Evolutionary conservation across 805 yeast genomes (phyloP), one percentile per base, ranked within the genome.

Genomic region (Candida piceae): DNA sequence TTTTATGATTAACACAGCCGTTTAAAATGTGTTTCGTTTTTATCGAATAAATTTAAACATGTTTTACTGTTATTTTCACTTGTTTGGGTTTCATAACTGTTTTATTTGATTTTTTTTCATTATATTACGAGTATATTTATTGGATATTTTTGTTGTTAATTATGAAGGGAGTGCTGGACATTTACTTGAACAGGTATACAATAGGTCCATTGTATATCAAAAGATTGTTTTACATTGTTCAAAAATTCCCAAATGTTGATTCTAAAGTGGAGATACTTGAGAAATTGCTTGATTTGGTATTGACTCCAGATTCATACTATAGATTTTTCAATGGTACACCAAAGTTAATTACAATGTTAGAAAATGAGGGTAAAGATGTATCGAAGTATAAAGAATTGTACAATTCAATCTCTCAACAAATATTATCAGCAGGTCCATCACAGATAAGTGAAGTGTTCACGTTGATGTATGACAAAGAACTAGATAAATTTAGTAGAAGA

Each of bases 201-300:
- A 38, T 35, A 2, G 44, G 48, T 2, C 57, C 55, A 7, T 24
- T 53, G 8, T 47, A 45, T 18, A 29, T 55, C 27, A 41, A 40
- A 24, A 39, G 57, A 27, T 36, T 52, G 21, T 34, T 31, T 12
- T 44, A 45, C 25, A 47, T 55, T 9, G 46, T 39, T 12, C 31
- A 16, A n/a, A 38, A 38, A 9, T 44, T 35, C 29, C 45, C 48
- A 5, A 33, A 38, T n/a, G 1, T 29, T 40, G 11, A 31, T 37
- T 11, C 27, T 39, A 29, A 31, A 4, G 29, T 32, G 5, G 23
- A 26, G 10, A 25, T 39, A 6, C 29, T 44, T 13, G 29, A 38
- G 20, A 32, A 17, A 16, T 33, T 49, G 3, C 30, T 53, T 15
- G 43, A 44, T 9, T n/a, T 51, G 18, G 40, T 49, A 5, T 30